phyloP scores from a whole-genome alignment of 768 basidiomycete species.

The Sarcomyxa edulis region DNA sequence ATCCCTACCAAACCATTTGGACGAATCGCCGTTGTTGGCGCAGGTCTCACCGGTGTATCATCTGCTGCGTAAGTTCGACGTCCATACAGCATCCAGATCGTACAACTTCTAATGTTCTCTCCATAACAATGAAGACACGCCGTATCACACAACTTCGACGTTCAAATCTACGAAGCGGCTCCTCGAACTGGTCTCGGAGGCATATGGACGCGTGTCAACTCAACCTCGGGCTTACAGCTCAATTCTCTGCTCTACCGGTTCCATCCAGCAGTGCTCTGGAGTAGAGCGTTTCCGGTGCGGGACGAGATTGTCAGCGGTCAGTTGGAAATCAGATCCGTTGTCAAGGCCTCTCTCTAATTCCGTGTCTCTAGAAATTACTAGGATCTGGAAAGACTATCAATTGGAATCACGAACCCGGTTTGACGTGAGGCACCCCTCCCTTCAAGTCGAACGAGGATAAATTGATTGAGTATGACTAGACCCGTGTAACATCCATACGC shows the following conservation, averaged over 20 bases:
- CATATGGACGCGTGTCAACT: no score
- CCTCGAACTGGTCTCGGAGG: no score
- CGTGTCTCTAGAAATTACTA: conserved; percentile 23
- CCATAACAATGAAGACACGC: conserved; percentile 24
- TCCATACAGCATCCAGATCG: background rate
- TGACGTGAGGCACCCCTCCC: conserved; percentile 20
- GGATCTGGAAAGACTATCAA: conserved; percentile 45
- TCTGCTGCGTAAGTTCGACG: conserved; percentile 35
- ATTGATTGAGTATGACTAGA: background rate
- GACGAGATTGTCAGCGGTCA: conserved; percentile 44
- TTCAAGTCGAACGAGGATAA: background rate
- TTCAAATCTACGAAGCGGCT: conserved; percentile 44
- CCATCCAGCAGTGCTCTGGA: conserved; percentile 41
- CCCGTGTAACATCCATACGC: conserved; percentile 14
- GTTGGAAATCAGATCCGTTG: background rate
- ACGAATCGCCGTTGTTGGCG: conserved; percentile 44
- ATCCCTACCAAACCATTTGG: conserved; percentile 27
- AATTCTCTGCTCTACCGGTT: conserved; percentile 49
- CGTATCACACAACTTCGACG: conserved; percentile 47
- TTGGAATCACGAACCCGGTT: conserved; percentile 41
- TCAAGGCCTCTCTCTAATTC: background rate
- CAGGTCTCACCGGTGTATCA: conserved; percentile 47
- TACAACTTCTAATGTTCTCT: background rate
- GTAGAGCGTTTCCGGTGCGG: conserved; percentile 35
- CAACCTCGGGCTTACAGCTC: conserved; percentile 55